Base-by-base conservation (phyloP, 148 eudicot species). In the Suaeda aralocaspica region DNA sequence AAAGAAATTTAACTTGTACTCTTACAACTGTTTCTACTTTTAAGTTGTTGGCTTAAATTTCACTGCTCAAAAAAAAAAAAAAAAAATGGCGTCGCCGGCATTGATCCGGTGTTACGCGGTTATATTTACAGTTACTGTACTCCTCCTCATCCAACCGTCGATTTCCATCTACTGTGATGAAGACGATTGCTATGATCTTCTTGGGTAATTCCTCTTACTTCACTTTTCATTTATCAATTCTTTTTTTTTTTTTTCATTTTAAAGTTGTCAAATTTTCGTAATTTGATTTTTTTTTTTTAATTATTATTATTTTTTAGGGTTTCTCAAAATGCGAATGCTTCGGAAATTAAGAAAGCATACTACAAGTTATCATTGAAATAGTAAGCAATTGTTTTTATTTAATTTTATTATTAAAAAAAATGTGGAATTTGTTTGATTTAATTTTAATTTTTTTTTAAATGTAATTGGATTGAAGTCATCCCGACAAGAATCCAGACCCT, bases 101-200 rank as follows among this genome's bases (percentile, higher is more conserved):
- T 62, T 74, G 86, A 85, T 82, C 77, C 85, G 86, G 76, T 83
- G 87, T 63, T 84, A 72, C 74, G 85, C 85, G 19, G 60, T 82
- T 72, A 69, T 75, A 61, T 51, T 77, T 9, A 3, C 64, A 22
- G 63, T 92, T 42, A 34, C 74, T 49, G 18, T 89, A 33, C 28
- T 48, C 39, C 78, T 88, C 41, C 80, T 89, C 55, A 74, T 90
- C 72, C 87, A 58, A 15, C 96, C 96, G 25, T 84, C 98, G 16
- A 31, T 81, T 36, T 84, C 96, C 56, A 89, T 88, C 56, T 92
- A 90, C 79, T 92, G 98, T 58, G 96, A 88, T 56, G 94, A 92
- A 53, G 96, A 92, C 53, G 98, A 90, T 72, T 90, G 96, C 74
- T 92, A 92, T 79, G 98, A 90, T 87, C 96, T 90, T n/a, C 84